Conservation (phyloP, 192 early-diverging fungal genomes). For the Obelidium mucronatum region DNA sequence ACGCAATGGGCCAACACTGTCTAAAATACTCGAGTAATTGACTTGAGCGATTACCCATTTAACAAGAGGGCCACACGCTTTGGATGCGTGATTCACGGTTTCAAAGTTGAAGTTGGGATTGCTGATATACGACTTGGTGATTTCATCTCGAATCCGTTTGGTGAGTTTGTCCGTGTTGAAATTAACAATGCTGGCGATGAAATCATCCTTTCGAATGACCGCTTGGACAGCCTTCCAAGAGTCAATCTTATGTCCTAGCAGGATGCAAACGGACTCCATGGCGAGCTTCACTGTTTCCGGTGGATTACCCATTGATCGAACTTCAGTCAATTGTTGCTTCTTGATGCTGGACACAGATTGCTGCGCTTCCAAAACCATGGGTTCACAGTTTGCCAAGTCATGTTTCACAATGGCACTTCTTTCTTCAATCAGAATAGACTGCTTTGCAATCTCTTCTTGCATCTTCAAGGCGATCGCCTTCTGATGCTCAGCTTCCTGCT, state of each 20-base stretch:
- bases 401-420: constrained; percentile 79
- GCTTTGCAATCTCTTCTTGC: constrained; percentile 72
- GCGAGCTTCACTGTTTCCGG: constrained; percentile 95
- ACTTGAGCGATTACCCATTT: constrained; percentile 99
- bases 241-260: constrained; percentile 85
- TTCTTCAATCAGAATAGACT: constrained; percentile 81
- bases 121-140: constrained; percentile 78
- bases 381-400: constrained; percentile 96
- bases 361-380: constrained; percentile 95
- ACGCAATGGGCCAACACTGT: constrained; percentile 94
- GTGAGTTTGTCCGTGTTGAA: constrained; percentile 94
- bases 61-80: constrained; percentile 97
- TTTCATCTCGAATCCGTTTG: constrained; percentile 75
- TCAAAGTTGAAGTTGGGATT: constrained; percentile 95
- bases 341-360: constrained; percentile 94
- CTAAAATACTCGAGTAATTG: constrained; percentile 89
- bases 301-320: constrained; percentile 96
- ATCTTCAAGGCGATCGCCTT: constrained; percentile 82
- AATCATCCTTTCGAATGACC: constrained; percentile 93
- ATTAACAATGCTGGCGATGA: constrained; percentile 96
- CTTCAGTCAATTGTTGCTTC: constrained; percentile 95
- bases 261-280: constrained; percentile 95
- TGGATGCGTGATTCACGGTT: constrained; percentile 93
- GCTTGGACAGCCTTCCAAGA: constrained; percentile 93
- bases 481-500: constrained; percentile 93